These are phyloP conservation scores for Lichtheimia ornata DNA, from an alignment of 371 early-diverging fungal species.

Conservation along the genomic window DNA sequence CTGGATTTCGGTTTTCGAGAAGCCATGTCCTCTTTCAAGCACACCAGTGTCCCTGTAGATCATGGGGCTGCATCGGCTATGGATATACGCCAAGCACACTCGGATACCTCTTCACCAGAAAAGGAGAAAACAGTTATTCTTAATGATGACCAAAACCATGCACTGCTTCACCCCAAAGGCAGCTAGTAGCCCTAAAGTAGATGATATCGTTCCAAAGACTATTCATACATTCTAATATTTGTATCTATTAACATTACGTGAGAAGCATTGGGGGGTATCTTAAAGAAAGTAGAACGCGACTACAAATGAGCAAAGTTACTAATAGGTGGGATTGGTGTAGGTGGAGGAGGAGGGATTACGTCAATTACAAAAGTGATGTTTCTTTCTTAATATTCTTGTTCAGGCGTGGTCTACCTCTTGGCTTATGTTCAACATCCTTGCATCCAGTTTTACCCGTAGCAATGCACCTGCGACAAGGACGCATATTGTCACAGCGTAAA, in stretches of 20 bases:
- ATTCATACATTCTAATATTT: too few relatives aligned
- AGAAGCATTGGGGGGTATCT: too few relatives aligned
- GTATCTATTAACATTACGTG: too few relatives aligned
- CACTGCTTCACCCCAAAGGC: conserved; percentile 19
- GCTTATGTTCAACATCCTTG: conserved; percentile 52
- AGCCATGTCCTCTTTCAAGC: conserved; percentile 53
- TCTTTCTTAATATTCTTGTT: conserved; percentile 18
- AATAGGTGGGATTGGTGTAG: too few relatives aligned
- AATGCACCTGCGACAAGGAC: conserved; percentile 48
- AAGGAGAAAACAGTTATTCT: conserved; percentile 17
- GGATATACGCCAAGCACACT: conserved; percentile 27
- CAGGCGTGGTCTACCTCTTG: conserved; percentile 44
- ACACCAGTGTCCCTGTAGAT: conserved; percentile 23
- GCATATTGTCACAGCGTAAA: conserved; percentile 46
- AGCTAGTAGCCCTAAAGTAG: too few relatives aligned
- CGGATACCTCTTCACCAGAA: conserved; percentile 13
- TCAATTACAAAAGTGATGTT: too few relatives aligned
- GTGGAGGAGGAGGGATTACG: too few relatives aligned
- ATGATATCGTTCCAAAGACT: too few relatives aligned
- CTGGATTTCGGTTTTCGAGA: conserved; percentile 56
- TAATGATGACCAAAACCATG: conserved; percentile 38
- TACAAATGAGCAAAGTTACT: too few relatives aligned
- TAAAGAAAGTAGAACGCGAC: too few relatives aligned
- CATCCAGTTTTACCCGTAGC: conserved; percentile 48
- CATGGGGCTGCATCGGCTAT: conserved; percentile 32